Percentiles rank a stretch among this genome's conserved stretches.
phyloP scores from a whole-genome alignment of 495 filamentous ascomycete species.

The Massariosphaeria phaeospora region DNA sequence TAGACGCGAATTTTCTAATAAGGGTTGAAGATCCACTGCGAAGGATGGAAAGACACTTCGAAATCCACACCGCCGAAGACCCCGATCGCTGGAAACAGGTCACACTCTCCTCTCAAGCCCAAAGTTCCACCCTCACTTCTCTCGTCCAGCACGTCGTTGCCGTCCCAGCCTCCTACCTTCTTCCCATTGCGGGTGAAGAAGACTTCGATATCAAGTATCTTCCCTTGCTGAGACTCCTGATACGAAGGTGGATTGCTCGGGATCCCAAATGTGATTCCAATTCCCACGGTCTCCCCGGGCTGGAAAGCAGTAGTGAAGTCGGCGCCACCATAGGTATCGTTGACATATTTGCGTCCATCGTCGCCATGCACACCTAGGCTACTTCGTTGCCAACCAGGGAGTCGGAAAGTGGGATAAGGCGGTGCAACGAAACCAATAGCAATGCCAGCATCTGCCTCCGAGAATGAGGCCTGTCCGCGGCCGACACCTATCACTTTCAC shows the following conservation, averaged over 20 bases:
- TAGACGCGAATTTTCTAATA: too few relatives aligned
- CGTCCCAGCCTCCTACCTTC: slow-evolving; percentile 64
- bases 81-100: slow-evolving; percentile 77
- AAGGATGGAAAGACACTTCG: slow-evolving; percentile 58
- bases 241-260: slow-evolving; percentile 37
- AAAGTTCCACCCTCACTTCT: slow-evolving; percentile 55
- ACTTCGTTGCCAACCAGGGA: slow-evolving; percentile 87
- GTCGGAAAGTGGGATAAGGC: slow-evolving; percentile 81
- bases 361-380: slow-evolving; percentile 85
- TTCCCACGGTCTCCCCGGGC: slow-evolving; percentile 53
- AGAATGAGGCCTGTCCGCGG: slow-evolving; percentile 24
- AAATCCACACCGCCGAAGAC: slow-evolving; percentile 67
- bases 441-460: slow-evolving; percentile 55
- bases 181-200: slow-evolving; percentile 75
- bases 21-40: slow-evolving; percentile 37
- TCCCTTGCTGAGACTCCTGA: slow-evolving; percentile 10
- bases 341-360: slow-evolving; percentile 81
- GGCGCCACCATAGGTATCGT: slow-evolving; percentile 78
- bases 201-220: slow-evolving; percentile 51
- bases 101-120: slow-evolving; percentile 74
- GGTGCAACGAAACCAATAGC: slow-evolving; percentile 73
- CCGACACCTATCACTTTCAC: slow-evolving; percentile 52
- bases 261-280: slow-evolving; percentile 64
- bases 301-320: slow-evolving; percentile 59
- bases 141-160: slow-evolving; percentile 76